Conservation (phyloP, 1,139 yeast species). For the Pichia terricola region DNA sequence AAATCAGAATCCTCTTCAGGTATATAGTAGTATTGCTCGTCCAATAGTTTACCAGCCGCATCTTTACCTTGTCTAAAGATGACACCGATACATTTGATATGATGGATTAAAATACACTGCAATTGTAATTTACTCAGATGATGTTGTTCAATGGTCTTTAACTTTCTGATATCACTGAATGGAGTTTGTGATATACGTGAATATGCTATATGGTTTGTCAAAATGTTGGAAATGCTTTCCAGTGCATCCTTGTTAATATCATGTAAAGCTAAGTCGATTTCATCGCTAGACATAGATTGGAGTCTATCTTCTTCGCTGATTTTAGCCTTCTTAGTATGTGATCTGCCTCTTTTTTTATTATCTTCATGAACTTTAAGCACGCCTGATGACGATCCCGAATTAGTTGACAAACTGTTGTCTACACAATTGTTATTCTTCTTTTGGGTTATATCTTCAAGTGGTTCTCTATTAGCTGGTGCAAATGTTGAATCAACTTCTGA, state of each 20-base stretch:
- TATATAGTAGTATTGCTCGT: constrained; percentile 86
- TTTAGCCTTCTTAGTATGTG: constrained; percentile 8
- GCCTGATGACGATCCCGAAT: too few species aligned
- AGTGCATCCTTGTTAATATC: not conserved
- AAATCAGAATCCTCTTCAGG: constrained; percentile 71
- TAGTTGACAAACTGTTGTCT: too few species aligned
- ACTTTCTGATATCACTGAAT: constrained; percentile 37
- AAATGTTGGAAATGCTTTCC: constrained; percentile 49
- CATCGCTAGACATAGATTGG: constrained; percentile 13
- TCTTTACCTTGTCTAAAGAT: constrained; percentile 86
- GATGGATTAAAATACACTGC: constrained; percentile 34
- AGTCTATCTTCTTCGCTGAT: constrained; percentile 11
- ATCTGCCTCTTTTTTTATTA: constrained; percentile 9
- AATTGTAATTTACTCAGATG: constrained; percentile 26
- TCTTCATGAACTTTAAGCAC: not conserved
- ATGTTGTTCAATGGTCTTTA: constrained; percentile 49
- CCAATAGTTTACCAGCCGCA: constrained; percentile 91
- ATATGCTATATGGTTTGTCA: constrained; percentile 81
- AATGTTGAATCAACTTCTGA: too few species aligned
- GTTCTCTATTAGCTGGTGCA: too few species aligned
- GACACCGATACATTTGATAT: constrained; percentile 60
- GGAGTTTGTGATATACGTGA: constrained; percentile 86
- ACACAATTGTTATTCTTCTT: too few species aligned
- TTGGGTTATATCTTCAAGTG: too few species aligned
- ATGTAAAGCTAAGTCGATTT: constrained; percentile 24